Evolutionary conservation across 768 basidiomycete genomes (phyloP).

Genomic region (Leccinum arenicola): DNA sequence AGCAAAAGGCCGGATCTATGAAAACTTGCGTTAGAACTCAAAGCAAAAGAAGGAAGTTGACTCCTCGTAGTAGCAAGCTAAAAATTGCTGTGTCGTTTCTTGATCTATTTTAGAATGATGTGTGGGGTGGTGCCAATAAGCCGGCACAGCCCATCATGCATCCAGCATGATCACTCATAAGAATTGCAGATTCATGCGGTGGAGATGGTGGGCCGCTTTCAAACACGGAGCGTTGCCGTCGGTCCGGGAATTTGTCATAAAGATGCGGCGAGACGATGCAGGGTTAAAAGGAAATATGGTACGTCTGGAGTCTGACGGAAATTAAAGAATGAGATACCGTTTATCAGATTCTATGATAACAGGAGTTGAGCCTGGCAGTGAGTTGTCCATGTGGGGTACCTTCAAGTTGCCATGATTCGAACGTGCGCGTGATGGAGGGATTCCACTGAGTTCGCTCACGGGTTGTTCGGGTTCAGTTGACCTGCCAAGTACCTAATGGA

Average conservation of each 20-base stretch:
- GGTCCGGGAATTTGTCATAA: too few relatives aligned
- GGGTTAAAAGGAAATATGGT: too few relatives aligned
- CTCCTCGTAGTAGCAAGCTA: neutral
- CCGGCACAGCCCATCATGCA: neutral
- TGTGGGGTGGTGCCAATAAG: neutral
- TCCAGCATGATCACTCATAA: too few relatives aligned
- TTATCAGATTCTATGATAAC: too few relatives aligned
- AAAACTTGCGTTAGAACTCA: neutral
- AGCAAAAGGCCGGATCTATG: neutral
- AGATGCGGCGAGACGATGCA: too few relatives aligned
- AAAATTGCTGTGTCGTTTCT: neutral
- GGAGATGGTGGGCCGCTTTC: neutral
- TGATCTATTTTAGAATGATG: neutral
- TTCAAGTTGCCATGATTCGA: too few relatives aligned
- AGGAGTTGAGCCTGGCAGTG: too few relatives aligned
- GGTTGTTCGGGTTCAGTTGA: neutral
- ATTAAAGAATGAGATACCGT: neutral
- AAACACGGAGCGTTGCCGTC: neutral
- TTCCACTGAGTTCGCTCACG: too few relatives aligned
- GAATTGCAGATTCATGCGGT: neutral
- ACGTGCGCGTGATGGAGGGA: too few relatives aligned
- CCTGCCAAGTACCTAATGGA: neutral
- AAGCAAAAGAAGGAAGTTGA: neutral
- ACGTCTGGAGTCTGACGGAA: neutral
- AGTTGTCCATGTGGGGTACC: too few relatives aligned